Base-by-base conservation (phyloP, 139 green algal genomes). In the Chlamydomonas sphaeroides region DNA sequence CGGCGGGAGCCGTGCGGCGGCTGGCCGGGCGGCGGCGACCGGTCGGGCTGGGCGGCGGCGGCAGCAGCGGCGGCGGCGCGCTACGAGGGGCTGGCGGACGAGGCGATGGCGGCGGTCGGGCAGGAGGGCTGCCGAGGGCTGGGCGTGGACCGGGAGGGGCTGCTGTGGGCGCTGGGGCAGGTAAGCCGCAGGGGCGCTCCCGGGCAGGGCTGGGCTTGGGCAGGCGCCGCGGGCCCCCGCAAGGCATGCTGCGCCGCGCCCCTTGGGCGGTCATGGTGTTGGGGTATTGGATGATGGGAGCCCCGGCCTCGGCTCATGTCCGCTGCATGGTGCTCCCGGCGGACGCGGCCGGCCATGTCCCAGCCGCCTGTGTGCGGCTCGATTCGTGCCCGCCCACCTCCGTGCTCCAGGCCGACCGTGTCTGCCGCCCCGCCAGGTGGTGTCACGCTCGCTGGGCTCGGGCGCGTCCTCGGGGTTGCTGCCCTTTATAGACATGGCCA, bases 401-500 rank as follows among this genome's bases (percentile, higher is more conserved):
- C 17, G 17, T 25, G 17, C 14, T 17, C 48, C 48, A 25, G 15
- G 48, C 48, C 48, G 15, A 14, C 14, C 48, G 17, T 17, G 56
- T 21, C 23, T 6, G 7, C 6, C 3, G 7, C n/a, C n/a, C n/a
- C n/a, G 20, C 30, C 80, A 86, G 70, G 70, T 86, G 51, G 71
- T 76, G 30, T 86, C 80, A 1, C 48, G 80, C 18, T 79, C 70
- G 0, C 70, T 86, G 10, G 74, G 53, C 45, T 62, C 18, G 5
- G 69, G 70, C 18, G 28, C 25, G 26, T 74, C 61, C 14, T 36
- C 42, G 3, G 80, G 68, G 11, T 70, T 86, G 42, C 59, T 86
- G 45, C 80, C 80, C 25, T 68, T 57, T 35, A 77, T 86, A 30
- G 80, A 86, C 48, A 57, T 86, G 59, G 26, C 75, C 59, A 86